Base-by-base conservation (phyloP, 106 monocot species). In the Ottelia alismoides region DNA sequence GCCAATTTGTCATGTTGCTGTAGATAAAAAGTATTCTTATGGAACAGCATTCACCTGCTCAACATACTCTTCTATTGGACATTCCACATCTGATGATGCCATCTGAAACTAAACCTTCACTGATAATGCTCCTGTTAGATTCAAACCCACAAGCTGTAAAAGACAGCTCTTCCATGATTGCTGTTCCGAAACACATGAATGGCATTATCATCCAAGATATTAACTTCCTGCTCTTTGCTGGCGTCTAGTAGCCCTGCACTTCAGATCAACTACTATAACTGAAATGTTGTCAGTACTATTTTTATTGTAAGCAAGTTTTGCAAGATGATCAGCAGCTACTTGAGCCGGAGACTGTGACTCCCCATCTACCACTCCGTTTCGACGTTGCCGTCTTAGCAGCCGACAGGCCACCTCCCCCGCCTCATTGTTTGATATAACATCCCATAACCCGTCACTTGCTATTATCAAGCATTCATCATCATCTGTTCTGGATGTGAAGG, bases 401-500 rank as follows among this genome's bases (percentile, higher is more conserved):
- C 64, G 63, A 27, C 48, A 64, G 11, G 75, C 70, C 18, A 70
- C 47, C 17, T 60, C 47, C 14, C 70, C 49, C 18, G 50, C 70
- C 31, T 64, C 59, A 43, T 75, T 56, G 40, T 55, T 60, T 20
- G 75, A 64, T 30, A 75, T 45, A 28, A 69, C 70, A 63, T 71
- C 56, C 70, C 70, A 71, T 11, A 71, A 35, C 18, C 70, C 70
- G 56, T 71, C 70, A 18, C 58, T 75, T 4, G 75, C 75, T 21
- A 75, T 30, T 46, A 75, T 65, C 20, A 75, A 28, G 59, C 69
- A 69, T 25, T 75, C 75, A 43, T 75, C 75, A 29, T 75, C 70
- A 26, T 65, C 54, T 1, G 54, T 60, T 55, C 75, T 51, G 29
- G 57, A 16, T 0, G 47, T 51, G 31, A 64, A 75, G 31, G 18